Evolutionary conservation across 139 green algal species (phyloP).

Genomic region (Tetraselmis chui): DNA sequence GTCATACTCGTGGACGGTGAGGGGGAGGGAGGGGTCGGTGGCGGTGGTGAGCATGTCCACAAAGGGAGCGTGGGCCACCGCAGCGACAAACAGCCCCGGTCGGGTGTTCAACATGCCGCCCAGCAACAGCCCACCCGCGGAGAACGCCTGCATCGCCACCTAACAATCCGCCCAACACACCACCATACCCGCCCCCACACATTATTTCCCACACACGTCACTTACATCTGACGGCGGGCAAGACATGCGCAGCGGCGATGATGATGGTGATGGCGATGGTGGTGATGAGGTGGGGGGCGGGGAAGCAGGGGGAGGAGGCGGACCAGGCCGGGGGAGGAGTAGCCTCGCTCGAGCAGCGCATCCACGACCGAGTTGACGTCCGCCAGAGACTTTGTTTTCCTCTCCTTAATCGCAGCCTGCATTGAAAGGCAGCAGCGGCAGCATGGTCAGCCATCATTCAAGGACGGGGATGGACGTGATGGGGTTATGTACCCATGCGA

Average conservation of each 20-base stretch:
- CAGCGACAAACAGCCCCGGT: constrained; percentile 35
- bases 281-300: neutral
- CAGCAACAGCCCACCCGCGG: neutral
- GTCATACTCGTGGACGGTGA: constrained; percentile 54
- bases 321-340: neutral
- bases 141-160: neutral
- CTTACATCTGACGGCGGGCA: no score
- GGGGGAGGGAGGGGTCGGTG: constrained; percentile 22
- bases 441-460: no score
- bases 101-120: neutral
- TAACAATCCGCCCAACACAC: neutral
- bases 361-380: neutral
- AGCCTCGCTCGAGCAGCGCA: neutral
- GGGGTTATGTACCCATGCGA: no score
- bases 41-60: constrained; percentile 43
- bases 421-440: no score
- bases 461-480: no score
- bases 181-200: no score
- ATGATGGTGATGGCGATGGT: no score
- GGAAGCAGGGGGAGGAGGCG: neutral
- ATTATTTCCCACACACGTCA: no score
- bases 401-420: neutral
- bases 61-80: constrained; percentile 47
- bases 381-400: neutral
- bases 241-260: no score